phyloP scores from a whole-genome alignment of 2,329 filamentous ascomycete species.

The Fusarium newnesense region DNA sequence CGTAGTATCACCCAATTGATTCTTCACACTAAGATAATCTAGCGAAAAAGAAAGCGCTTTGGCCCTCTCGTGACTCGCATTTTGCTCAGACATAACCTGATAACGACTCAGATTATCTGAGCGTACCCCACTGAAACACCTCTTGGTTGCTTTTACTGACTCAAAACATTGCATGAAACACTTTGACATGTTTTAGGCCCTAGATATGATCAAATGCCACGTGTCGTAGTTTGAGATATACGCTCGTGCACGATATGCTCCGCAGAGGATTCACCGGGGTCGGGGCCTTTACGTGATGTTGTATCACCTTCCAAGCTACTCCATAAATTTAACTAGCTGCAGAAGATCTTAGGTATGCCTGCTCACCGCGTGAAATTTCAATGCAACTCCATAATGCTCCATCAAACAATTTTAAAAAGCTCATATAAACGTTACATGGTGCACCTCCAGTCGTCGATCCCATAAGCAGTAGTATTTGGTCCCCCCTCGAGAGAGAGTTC shows the following conservation, averaged over 20 bases:
- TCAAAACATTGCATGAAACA: background rate
- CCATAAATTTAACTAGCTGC: background rate
- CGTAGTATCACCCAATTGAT: background rate
- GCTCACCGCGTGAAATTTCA: background rate
- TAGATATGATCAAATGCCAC: background rate
- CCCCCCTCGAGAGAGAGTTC: no score
- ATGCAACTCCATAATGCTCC: background rate
- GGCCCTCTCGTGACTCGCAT: background rate
- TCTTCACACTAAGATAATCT: no score
- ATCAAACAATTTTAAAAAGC: fast-evolving
- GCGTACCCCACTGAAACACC: background rate
- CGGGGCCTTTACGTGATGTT: background rate
- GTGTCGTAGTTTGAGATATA: no score
- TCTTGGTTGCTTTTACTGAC: background rate
- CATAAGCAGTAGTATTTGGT: no score
- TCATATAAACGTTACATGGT: background rate
- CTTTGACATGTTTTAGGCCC: background rate
- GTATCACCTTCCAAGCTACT: background rate
- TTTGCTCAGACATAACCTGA: background rate
- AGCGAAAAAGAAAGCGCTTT: background rate
- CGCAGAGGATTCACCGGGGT: background rate
- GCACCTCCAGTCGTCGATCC: no score
- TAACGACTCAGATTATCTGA: background rate
- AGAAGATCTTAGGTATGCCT: background rate
- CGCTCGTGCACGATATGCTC: background rate